Base-by-base conservation (phyloP, 1,139 yeast species). In the Suhomyces ambrosiae region DNA sequence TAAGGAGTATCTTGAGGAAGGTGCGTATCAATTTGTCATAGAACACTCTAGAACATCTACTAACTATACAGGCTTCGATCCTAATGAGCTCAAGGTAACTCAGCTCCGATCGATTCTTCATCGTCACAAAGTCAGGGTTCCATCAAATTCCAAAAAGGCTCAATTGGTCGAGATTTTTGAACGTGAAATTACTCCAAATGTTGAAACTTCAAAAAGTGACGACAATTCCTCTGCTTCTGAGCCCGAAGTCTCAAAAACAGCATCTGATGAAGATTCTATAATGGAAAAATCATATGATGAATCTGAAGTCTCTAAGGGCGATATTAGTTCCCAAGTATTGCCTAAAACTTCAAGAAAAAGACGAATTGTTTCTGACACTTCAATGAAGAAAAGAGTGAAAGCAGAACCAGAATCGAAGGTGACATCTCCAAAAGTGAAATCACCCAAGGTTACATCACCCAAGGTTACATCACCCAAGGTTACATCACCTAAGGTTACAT, bases 71-170 rank as follows among this genome's bases (percentile, higher is more conserved):
- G 88, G 72, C 9, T 86, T 84, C 54, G 82, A 86, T 52, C 81
- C 88, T 9, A 66, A 68, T 29, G 61, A 74, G 25, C 63, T 84
- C 46, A 82, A 79, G 30, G 79, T 82, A 24, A 76, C 86, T 5
- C 78, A 83, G 42, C 67, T 88, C 51, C 71, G 92, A 48, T 71
- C 79, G 26, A 68, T 86, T 27, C 67, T 88, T 41, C 60, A 69
- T 23, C 78, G 75, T 37, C 74, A 86, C 54, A 67, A 72, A n/a
- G 68, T 87, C 15, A 60, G 61, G 7, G 80, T 70, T 52, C 73
- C 82, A 0, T 68, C 85, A 4, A 71, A 76, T 35, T 80, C 86
- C 7, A 83, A 80, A 53, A 88, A 88, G 58, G 60, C 74, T 4
- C 78, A 75, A 7, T 65, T 86, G 41, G 60, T 86, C 7, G 65